Conservation (phyloP, 441 rosid genomes). For the Aleurites moluccanus region DNA sequence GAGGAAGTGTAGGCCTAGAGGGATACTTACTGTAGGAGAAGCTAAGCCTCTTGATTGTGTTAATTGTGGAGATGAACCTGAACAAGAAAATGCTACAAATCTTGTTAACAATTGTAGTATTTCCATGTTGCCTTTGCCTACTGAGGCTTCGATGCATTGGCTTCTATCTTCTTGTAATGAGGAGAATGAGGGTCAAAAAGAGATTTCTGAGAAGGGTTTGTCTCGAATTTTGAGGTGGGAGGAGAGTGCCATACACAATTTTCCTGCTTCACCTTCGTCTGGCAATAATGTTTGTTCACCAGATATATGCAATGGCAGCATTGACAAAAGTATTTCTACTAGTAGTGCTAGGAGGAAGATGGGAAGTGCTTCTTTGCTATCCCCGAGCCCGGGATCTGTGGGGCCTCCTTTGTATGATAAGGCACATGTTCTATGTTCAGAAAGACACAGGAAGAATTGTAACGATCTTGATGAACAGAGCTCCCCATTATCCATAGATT, state of each 20-base stretch:
- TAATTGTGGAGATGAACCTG: constrained; percentile 31
- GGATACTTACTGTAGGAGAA: constrained; percentile 59
- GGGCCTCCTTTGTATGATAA: constrained; percentile 32
- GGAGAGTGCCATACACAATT: constrained; percentile 25
- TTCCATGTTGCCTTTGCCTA: constrained; percentile 53
- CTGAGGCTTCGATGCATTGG: constrained; percentile 79
- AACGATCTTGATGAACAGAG: constrained; percentile 24
- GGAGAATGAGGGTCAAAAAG: constrained; percentile 41
- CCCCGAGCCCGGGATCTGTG: constrained; percentile 39
- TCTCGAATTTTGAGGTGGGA: constrained; percentile 24
- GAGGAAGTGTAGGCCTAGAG: constrained; percentile 92
- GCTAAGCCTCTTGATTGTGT: constrained; percentile 34
- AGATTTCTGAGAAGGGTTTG: constrained; percentile 28
- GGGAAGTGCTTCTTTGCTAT: constrained; percentile 34
- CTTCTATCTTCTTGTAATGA: constrained; percentile 72
- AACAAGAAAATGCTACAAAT: constrained; percentile 16
- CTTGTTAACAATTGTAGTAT: constrained; percentile 23
- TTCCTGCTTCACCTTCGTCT: constrained; percentile 38
- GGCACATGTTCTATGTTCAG: constrained; percentile 29
- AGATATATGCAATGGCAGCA: constrained; percentile 39
- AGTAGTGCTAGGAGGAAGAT: constrained; percentile 23
- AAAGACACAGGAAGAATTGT: constrained; percentile 26
- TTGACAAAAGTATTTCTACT: constrained; percentile 27
- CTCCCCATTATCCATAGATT: constrained; percentile 46
- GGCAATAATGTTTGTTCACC: constrained; percentile 32